These are phyloP conservation scores for Favolaschia claudopus DNA, from an alignment of 768 basidiomycete species.

Conservation along the genomic window DNA sequence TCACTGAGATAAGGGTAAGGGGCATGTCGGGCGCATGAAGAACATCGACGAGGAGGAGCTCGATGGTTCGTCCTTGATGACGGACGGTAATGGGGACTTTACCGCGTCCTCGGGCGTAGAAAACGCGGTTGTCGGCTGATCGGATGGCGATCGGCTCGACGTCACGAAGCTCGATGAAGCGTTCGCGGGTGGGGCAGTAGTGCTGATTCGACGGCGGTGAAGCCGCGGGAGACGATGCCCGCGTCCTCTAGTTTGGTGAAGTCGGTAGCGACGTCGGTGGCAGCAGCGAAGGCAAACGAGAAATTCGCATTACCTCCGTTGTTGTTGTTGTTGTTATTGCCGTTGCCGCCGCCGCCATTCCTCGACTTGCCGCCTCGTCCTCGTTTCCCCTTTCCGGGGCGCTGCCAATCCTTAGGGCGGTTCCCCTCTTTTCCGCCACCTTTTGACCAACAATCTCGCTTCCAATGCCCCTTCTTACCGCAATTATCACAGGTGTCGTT, in stretches of 20 bases:
- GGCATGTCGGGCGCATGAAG: neutral
- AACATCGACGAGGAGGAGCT: neutral
- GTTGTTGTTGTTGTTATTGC: neutral
- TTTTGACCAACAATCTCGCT: neutral
- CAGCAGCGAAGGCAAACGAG: neutral
- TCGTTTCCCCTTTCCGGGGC: neutral
- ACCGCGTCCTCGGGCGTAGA: constrained; percentile 29
- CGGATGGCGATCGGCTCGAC: constrained; percentile 26
- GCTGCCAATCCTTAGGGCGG: neutral
- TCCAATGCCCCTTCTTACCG: neutral
- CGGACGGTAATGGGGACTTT: constrained; percentile 28
- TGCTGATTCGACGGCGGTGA: neutral
- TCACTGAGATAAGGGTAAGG: constrained; percentile 15
- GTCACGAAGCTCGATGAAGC: neutral
- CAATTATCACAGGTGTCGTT: neutral
- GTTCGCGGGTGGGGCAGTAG: neutral
- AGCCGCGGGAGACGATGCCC: neutral
- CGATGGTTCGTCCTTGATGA: constrained; percentile 13
- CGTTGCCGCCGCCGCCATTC: neutral
- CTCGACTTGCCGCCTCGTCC: neutral
- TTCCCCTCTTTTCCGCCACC: neutral
- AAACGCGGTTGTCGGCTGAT: constrained; percentile 30
- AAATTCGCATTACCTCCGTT: neutral
- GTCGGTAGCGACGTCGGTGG: neutral
- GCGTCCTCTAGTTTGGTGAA: neutral